A percentile compares a stretch with the other conserved stretches of the same genome.
phyloP scores from a whole-genome alignment of 1,284 basidiomycete species.

The Thelephora terrestris region DNA sequence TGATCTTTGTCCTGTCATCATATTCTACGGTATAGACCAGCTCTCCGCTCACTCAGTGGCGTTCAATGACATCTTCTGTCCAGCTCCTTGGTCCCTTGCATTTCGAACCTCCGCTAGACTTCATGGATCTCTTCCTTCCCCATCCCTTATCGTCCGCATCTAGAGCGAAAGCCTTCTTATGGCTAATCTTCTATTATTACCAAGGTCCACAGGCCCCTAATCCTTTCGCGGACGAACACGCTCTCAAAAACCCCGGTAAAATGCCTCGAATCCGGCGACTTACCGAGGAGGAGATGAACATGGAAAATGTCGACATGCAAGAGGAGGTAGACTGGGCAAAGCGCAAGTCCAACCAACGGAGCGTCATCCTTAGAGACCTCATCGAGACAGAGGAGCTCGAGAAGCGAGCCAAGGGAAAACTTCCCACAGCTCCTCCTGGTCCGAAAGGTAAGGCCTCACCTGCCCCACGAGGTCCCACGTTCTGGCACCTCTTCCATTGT shows the following conservation, averaged over 20 bases:
- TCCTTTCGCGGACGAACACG: constrained; percentile 34
- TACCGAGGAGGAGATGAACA: constrained; percentile 24
- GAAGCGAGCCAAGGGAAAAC: constrained; percentile 20
- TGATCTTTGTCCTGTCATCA: constrained; percentile 66
- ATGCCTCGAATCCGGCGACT: constrained; percentile 27
- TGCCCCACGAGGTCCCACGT: constrained; percentile 2
- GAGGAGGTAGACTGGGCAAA: constrained; percentile 33
- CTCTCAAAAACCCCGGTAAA: constrained; percentile 26
- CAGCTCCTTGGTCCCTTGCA: constrained; percentile 62
- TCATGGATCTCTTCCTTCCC: constrained; percentile 75
- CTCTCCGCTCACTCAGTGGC: constrained; percentile 4
- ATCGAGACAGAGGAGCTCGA: constrained; percentile 28
- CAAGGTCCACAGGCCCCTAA: constrained; percentile 29
- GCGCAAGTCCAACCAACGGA: constrained; percentile 28
- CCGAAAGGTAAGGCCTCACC: neutral
- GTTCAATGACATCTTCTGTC: constrained; percentile 1
- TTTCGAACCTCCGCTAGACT: constrained; percentile 66
- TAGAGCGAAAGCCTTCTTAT: constrained; percentile 62
- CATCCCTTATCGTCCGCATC: constrained; percentile 58
- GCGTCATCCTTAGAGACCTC: constrained; percentile 31
- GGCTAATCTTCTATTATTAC: constrained; percentile 42
- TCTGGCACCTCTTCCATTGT: no score
- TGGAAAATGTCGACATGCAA: constrained; percentile 31
- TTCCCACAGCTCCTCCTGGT: constrained; percentile 11
- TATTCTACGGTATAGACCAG: constrained; percentile 46